Evolutionary conservation across 352 stramenopile genomes (phyloP), one percentile per base, ranked within the genome.

Genomic region (Nothophytophthora sp.): DNA sequence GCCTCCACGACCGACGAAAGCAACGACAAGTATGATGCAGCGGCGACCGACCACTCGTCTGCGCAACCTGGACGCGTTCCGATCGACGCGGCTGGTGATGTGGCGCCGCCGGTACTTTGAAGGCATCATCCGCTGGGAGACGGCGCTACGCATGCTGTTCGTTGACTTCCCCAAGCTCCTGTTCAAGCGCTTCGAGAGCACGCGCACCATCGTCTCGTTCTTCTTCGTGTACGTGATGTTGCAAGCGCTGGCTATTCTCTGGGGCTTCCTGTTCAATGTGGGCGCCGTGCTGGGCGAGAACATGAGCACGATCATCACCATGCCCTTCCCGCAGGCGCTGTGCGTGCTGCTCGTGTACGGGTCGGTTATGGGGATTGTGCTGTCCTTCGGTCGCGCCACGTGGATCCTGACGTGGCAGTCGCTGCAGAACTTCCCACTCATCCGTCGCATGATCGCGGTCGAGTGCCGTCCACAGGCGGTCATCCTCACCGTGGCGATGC

Each of bases 361-460:
- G 22, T 89, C 82, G 1, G 85, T 92, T 8, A 95, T 95, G 66
- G 76, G 76, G 24, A 92, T 95, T 34, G 71, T 93, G 42, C 52
- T 95, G 28, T 86, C 82, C 22, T 91, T 95, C 39, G 85, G 82
- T 8, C 82, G 85, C 15, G 81, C 85, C 15, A 93, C 76, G 28
- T 95, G 85, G 85, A 95, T 95, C 58, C 71, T 95, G 44, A 93
- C 81, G 48, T 95, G 85, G 85, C 85, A 95, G 45, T 95, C 85
- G 30, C 71, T 86, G 25, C 61, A 89, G 46, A 91, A 95, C 48
- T 95, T 95, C 50, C 85, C 85, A 41, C 78, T 93, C 22, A 95
- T 95, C 50, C 82, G 85, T 6, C 78, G 85, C 28, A 90, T 93
- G 28, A 92, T 95, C 58, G 73, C 76, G 9, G 71, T 76, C 42